Base-by-base conservation (phyloP, 306 rosid species). In the Pyrus pyrifolia region DNA sequence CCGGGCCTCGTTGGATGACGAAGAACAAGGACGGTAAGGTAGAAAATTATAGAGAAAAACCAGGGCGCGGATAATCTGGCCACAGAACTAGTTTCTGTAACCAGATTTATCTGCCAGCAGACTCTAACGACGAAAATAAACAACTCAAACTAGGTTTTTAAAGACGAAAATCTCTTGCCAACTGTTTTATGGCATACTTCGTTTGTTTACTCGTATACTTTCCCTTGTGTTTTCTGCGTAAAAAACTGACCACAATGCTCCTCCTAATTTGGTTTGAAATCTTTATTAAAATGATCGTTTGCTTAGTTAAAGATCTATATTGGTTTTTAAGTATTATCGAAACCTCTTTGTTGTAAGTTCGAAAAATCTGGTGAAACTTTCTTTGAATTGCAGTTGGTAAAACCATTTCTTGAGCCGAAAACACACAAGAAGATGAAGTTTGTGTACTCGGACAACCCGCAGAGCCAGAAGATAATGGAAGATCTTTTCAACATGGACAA, bases 391-490 rank as follows among this genome's bases (percentile, higher is more conserved):
- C 86, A 93, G 96, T 79, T 90, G 89, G 93, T 89, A 78, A 93
- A 89, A 68, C 95, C 94, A 73, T 93, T 93, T 83, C 76, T 93
- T 44, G 98, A 93, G 72, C 80, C 82, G 3, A 88, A 84, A 78
- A 93, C 98, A 30, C 74, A 61, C 83, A 86, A 79, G 81, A 93
- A 91, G 85, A 93, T 83, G 81, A 86, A 31, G 79, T 89, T 93
- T 81, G 91, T 84, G 58, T 91, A 89, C 85, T 82, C 96, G 25
- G 84, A 83, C 74, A 85, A 89, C 83, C 85, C 83, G 10, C 87
- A 67, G 70, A 87, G 95, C 80, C 74, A 74, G 81, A 72, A 45
- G 91, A 75, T 81, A 68, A 86, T 93, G 88, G 87, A 87, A 78
- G 96, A 93, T 72, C 49, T 86, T 58, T 89, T 93, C 40, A 82